phyloP scores from a whole-genome alignment of 805 yeast species.

The Schizosaccharomyces osmophilus region DNA sequence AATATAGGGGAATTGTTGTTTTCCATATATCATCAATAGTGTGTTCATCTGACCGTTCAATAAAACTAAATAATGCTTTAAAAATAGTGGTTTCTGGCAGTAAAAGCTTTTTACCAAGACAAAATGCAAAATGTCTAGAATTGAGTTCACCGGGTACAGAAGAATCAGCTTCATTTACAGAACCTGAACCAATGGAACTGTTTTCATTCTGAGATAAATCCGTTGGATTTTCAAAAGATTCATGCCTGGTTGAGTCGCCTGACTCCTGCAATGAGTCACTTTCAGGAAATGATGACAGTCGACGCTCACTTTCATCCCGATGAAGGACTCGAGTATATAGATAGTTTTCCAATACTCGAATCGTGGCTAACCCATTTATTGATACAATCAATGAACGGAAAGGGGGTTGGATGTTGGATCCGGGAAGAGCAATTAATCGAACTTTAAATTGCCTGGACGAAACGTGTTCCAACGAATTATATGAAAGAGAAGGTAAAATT shows the following conservation, averaged over 20 bases:
- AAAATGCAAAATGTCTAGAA: not conserved
- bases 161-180: not conserved
- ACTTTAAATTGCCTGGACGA: not conserved
- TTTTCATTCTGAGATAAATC: not conserved
- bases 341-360: constrained; percentile 22
- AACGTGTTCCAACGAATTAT: constrained; percentile 18
- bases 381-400: constrained; percentile 15
- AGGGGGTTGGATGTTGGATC: constrained; percentile 7
- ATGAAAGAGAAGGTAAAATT: constrained; percentile 15
- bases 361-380: constrained; percentile 31
- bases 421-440: constrained; percentile 4
- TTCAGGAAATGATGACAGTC: not conserved
- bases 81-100: not conserved
- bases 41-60: not conserved
- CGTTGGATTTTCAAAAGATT: not conserved
- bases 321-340: constrained; percentile 15
- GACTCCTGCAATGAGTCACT: not conserved
- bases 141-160: not conserved
- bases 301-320: not conserved
- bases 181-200: not conserved
- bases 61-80: not conserved
- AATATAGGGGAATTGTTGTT: not conserved
- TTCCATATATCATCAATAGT: not conserved
- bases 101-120: not conserved
- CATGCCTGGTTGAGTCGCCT: not conserved